phyloP scores from a whole-genome alignment of 495 filamentous ascomycete species.

The Aspergillus ellipticus region DNA sequence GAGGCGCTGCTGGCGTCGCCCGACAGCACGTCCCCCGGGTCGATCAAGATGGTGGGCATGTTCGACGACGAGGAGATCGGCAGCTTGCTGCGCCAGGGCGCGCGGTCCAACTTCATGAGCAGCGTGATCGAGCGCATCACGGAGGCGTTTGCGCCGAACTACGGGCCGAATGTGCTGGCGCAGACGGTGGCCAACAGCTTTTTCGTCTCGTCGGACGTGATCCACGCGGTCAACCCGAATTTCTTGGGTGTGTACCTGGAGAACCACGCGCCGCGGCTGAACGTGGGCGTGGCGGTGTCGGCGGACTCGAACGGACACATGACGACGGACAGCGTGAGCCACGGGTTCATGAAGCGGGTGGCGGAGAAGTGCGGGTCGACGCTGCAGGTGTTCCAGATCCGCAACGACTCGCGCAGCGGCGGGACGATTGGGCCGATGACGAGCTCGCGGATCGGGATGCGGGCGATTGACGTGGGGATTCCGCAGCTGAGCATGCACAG shows the following conservation, averaged over 20 bases:
- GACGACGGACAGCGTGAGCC: constrained; percentile 81
- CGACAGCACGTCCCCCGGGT: constrained; percentile 45
- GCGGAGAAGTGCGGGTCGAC: constrained; percentile 64
- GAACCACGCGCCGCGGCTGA: constrained; percentile 83
- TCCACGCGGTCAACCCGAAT: constrained; percentile 93
- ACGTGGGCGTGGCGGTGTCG: constrained; percentile 78
- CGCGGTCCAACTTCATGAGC: constrained; percentile 81
- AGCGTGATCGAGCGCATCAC: constrained; percentile 73
- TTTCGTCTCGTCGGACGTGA: constrained; percentile 89
- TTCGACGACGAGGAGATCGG: constrained; percentile 98
- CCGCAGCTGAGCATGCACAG: constrained; percentile 93
- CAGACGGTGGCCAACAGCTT: constrained; percentile 92
- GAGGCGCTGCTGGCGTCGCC: constrained; percentile 73
- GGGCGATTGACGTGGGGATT: constrained; percentile 85
- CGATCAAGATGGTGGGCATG: constrained; percentile 81
- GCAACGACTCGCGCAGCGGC: constrained; percentile 82
- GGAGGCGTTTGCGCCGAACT: constrained; percentile 58
- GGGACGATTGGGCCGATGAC: constrained; percentile 97
- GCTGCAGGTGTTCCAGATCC: constrained; percentile 89
- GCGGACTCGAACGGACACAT: constrained; percentile 91
- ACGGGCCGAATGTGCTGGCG: constrained; percentile 64
- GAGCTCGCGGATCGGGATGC: constrained; percentile 71
- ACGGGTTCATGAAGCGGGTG: constrained; percentile 68
- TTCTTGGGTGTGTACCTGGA: constrained; percentile 76
- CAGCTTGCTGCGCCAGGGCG: constrained; percentile 83